Percentiles rank a stretch among this genome's conserved stretches.
Evolutionary conservation across 2,329 filamentous ascomycete genomes (phyloP).

Genomic region (Colletotrichum camelliae): DNA sequence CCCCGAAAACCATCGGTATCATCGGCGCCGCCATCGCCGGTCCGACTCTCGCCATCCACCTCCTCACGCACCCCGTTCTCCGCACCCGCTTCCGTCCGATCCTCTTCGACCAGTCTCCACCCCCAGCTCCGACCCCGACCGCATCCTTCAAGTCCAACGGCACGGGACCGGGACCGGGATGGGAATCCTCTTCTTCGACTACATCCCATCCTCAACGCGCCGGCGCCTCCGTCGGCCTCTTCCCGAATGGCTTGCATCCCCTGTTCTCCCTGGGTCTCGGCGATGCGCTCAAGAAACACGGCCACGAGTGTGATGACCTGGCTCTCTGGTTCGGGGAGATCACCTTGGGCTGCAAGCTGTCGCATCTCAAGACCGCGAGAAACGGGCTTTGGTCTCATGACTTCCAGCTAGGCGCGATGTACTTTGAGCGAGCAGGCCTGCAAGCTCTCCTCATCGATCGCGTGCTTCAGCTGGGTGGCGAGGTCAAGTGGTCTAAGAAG

Average conservation of each 20-base stretch:
- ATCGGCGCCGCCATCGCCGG: constrained; percentile 21
- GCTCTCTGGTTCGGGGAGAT: not conserved
- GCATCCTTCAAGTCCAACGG: not conserved
- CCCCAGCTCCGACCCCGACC: not conserved
- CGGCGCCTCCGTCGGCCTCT: constrained; percentile 27
- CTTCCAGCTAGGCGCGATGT: constrained; percentile 22
- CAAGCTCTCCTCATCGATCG: constrained; percentile 23
- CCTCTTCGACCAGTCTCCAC: constrained; percentile 10
- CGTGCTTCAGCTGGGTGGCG: constrained; percentile 22
- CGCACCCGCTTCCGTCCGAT: constrained; percentile 10
- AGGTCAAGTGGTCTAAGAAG: constrained; percentile 25
- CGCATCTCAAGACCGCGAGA: not conserved
- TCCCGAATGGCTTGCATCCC: constrained; percentile 27
- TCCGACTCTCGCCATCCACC: constrained; percentile 22
- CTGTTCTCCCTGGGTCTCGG: constrained; percentile 24
- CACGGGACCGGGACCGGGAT: not conserved
- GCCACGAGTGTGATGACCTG: not conserved
- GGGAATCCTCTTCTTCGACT: not conserved
- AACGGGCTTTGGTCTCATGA: constrained; percentile 26
- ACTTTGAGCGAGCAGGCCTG: constrained; percentile 26
- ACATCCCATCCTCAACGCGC: constrained; percentile 8
- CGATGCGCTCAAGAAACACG: constrained; percentile 5
- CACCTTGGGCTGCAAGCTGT: not conserved
- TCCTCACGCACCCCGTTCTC: constrained; percentile 22
- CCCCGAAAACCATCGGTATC: constrained; percentile 14